These are phyloP conservation scores for Blastocystis sp. DNA, from an alignment of 352 stramenopile genomes.

Conservation along the genomic window DNA sequence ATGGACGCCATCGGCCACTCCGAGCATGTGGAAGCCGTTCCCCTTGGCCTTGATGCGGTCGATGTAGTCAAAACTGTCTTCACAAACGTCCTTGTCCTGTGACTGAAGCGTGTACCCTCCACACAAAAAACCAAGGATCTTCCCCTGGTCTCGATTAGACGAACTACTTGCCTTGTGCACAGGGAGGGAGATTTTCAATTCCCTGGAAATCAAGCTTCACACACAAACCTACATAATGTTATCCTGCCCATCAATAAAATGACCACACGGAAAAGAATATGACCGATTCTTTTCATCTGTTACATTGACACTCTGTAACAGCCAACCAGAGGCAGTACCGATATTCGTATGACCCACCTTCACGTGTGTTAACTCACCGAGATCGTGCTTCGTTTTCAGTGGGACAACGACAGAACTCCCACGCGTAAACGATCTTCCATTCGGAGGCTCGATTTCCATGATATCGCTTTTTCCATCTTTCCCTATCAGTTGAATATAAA, in stretches of 20 bases:
- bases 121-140: constrained; percentile 52
- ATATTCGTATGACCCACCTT: constrained; percentile 54
- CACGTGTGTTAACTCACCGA: constrained; percentile 29
- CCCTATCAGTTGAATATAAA: constrained; percentile 53
- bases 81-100: constrained; percentile 50
- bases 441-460: constrained; percentile 45
- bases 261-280: constrained; percentile 31
- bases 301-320: constrained; percentile 35
- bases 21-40: constrained; percentile 40
- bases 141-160: not conserved
- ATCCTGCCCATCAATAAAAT: constrained; percentile 54
- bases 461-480: constrained; percentile 45
- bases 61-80: constrained; percentile 49
- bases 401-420: constrained; percentile 44
- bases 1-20: constrained; percentile 38
- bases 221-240: not conserved
- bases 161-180: not conserved
- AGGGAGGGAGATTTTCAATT: constrained; percentile 47
- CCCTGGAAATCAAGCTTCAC: not conserved
- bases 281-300: constrained; percentile 13
- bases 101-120: constrained; percentile 46
- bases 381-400: constrained; percentile 26
- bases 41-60: constrained; percentile 47
- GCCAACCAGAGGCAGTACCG: constrained; percentile 25
- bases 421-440: constrained; percentile 12